Evolutionary conservation across 1,284 basidiomycete genomes (phyloP).

Genomic region (Malassezia yamatoensis): DNA sequence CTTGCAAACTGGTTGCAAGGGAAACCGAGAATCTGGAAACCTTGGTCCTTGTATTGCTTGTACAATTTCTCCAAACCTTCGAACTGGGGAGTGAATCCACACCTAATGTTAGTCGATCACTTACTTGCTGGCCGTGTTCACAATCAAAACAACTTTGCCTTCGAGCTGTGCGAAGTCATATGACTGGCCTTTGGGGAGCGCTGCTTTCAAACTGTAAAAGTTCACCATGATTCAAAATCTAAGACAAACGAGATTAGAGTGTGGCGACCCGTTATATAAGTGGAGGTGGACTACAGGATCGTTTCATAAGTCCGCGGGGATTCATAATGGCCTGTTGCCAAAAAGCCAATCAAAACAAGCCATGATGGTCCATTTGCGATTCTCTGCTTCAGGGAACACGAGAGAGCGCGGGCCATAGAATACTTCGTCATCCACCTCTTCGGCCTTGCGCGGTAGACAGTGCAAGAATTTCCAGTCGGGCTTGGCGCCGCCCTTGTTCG

Average conservation of each 20-base stretch:
- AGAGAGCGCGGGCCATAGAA: conserved; percentile 43
- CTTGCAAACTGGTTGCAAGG: conserved; percentile 72
- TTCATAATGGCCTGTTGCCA: conserved; percentile 26
- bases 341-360: conserved; percentile 42
- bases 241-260: background rate
- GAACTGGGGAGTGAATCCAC: conserved; percentile 69
- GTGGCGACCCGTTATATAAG: background rate
- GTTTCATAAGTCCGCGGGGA: background rate
- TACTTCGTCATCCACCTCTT: conserved; percentile 58
- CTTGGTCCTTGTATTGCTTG: conserved; percentile 69
- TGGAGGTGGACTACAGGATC: background rate
- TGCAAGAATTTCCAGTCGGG: conserved; percentile 90
- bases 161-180: conserved; percentile 48
- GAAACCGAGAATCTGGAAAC: conserved; percentile 71
- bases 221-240: conserved; percentile 25
- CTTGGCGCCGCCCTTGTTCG: conserved; percentile 62
- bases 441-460: conserved; percentile 79
- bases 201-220: conserved; percentile 45
- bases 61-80: conserved; percentile 72
- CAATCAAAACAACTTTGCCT: conserved; percentile 54
- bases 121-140: conserved; percentile 53
- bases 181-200: conserved; percentile 28
- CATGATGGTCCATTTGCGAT: conserved; percentile 48
- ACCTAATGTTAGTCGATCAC: conserved; percentile 1
- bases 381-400: conserved; percentile 48